Conservation (phyloP, 306 rosid species). For the Vicia sativa region DNA sequence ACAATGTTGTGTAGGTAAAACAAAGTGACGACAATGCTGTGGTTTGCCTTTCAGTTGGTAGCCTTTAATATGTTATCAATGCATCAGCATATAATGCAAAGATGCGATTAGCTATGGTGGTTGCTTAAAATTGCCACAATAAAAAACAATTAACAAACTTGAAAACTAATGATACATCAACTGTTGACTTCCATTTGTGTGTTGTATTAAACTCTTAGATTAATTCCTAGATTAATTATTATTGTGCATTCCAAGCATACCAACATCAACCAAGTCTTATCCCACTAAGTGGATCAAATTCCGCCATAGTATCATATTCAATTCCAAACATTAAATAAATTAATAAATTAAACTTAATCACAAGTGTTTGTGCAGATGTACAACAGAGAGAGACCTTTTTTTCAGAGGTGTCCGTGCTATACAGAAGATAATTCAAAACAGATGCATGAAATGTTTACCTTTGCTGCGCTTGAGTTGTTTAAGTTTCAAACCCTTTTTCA, state of each 20-base stretch:
- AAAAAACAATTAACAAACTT: neutral
- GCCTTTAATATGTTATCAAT: neutral
- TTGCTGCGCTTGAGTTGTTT: constrained; percentile 57
- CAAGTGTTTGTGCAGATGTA: no score
- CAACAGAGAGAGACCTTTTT: no score
- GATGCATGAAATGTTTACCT: constrained; percentile 42
- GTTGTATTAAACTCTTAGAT: constrained; percentile 12
- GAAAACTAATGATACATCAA: neutral
- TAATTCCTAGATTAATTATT: neutral
- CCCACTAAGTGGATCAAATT: no score
- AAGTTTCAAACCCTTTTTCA: constrained; percentile 65
- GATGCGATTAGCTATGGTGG: neutral
- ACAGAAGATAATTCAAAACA: neutral
- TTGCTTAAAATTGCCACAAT: neutral
- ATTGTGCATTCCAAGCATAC: no score
- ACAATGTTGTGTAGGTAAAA: neutral
- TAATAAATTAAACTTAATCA: no score
- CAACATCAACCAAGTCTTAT: no score
- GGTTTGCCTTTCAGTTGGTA: neutral
- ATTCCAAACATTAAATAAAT: no score
- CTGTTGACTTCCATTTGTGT: neutral
- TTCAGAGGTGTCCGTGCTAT: no score
- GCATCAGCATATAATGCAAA: neutral
- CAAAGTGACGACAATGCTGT: neutral
- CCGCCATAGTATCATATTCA: no score